Base-by-base conservation (phyloP, 2,329 filamentous ascomycete genomes). In the Pseudogymnoascus sp. region DNA sequence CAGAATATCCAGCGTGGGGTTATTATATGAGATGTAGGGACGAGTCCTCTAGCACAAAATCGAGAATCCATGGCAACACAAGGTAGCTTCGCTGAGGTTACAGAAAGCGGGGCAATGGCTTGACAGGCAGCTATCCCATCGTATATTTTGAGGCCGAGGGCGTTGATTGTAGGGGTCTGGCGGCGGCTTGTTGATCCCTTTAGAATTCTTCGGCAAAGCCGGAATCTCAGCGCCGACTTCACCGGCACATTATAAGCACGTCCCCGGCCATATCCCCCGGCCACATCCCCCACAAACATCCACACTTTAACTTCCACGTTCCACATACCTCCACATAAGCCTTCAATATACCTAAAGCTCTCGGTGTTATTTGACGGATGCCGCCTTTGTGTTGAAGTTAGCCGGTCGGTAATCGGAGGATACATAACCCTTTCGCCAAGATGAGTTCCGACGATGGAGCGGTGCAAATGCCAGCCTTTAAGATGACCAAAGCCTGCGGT, bases 271-370 rank as follows among this genome's bases (percentile, higher is more conserved):
- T 52, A 30, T 52, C 9, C 23, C 45, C 45, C 45, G 9, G 10
- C 18, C 30, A 2, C 13, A 52, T 52, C 26, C 23, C 45, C 45
- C 45, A n/a, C 10, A 30, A 52, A 2, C 13, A 52, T 52, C 26
- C 45, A 10, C 26, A 52, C 13, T 52, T 30, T 33, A 23, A 41
- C 15, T 15, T 52, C 45, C 45, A 26, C 45, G 45, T 52, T 52
- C 45, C 45, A 30, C 45, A 52, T 52, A 52, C 45, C 45, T 52
- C 45, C 45, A 30, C 45, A 52, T 52, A 52, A 52, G 45, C 26
- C 2, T 30, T 52, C 26, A 18, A 19, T n/a, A 19, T 30, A 33
- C 45, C n/a, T 26, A 52, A 18, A 52, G 15, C 15, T 30, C 28
- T 52, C 45, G 45, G 45, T 52, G 12, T 52, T 52, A 13, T 52